A percentile compares a stretch with the other conserved stretches of the same genome.
phyloP scores from a whole-genome alignment of 179 eudicot species.

The Corrigiola litoralis region DNA sequence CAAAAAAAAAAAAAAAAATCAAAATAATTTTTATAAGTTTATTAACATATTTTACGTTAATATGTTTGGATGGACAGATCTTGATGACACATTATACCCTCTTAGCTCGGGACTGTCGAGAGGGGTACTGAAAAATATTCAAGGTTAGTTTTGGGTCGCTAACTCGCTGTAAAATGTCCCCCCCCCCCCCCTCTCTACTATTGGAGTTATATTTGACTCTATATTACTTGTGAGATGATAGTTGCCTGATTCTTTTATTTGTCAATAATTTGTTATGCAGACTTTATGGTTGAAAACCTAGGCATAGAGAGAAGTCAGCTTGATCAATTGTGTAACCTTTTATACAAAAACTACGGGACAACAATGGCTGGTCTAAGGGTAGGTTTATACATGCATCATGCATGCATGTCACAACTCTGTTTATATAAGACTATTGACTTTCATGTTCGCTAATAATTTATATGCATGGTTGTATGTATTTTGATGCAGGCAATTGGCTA shows the following conservation, averaged over 20 bases:
- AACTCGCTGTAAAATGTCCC: no score
- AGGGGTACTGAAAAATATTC: constrained; percentile 55
- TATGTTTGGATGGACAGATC: constrained; percentile 40
- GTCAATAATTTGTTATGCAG: constrained; percentile 25
- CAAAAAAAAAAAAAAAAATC: not conserved
- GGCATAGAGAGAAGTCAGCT: constrained; percentile 60
- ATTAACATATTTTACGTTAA: not conserved
- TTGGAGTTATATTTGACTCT: no score
- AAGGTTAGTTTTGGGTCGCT: constrained; percentile 38
- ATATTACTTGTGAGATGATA: not conserved
- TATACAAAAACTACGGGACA: constrained; percentile 86
- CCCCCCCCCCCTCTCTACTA: no score
- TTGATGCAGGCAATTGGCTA: constrained; percentile 82
- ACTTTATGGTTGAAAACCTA: constrained; percentile 75
- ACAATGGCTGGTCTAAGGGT: constrained; percentile 98
- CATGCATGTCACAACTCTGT: constrained; percentile 13
- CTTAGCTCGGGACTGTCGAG: constrained; percentile 58
- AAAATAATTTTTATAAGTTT: not conserved
- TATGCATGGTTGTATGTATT: not conserved
- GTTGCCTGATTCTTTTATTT: not conserved
- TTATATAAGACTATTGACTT: not conserved
- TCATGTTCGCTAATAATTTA: not conserved
- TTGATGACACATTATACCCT: constrained; percentile 89
- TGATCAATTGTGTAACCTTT: constrained; percentile 42
- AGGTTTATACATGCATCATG: constrained; percentile 21